These are phyloP conservation scores for Apophysomyces ossiformis DNA, from an alignment of 371 early-diverging fungal genomes.

Conservation along the genomic window DNA sequence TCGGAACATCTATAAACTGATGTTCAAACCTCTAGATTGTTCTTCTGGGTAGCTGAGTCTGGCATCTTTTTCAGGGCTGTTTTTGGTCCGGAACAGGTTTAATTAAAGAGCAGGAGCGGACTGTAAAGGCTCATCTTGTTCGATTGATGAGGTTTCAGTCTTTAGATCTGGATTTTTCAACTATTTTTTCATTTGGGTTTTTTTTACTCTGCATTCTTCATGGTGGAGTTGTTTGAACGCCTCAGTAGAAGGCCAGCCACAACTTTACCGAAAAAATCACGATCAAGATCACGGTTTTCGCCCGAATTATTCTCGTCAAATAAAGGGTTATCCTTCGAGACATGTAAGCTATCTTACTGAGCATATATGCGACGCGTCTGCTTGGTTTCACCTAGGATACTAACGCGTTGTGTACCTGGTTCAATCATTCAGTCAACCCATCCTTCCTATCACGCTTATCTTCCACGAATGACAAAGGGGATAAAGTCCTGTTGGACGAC, in stretches of 20 bases:
- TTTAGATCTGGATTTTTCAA: neutral
- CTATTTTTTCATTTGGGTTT: neutral
- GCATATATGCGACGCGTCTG: neutral
- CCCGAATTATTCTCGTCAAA: neutral
- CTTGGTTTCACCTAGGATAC: neutral
- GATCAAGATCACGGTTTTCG: neutral
- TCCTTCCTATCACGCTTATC: neutral
- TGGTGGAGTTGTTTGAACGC: neutral
- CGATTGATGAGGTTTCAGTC: neutral
- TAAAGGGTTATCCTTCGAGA: neutral
- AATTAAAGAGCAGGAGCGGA: slow-evolving; percentile 3
- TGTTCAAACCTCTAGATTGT: too few relatives aligned
- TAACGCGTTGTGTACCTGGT: neutral
- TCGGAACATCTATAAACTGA: too few relatives aligned
- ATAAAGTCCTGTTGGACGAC: neutral
- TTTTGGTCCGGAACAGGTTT: neutral
- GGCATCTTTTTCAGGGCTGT: too few relatives aligned
- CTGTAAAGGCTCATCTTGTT: neutral
- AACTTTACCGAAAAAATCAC: neutral
- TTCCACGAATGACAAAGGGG: neutral
- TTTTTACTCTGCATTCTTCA: neutral
- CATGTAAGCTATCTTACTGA: neutral
- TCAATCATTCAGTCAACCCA: neutral
- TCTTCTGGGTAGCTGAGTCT: too few relatives aligned
- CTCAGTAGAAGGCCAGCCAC: neutral